Percentiles rank a stretch among this genome's conserved stretches.
phyloP scores from a whole-genome alignment of 23 red algal genomes.

The Cyanidiococcus yangmingshanensis region DNA sequence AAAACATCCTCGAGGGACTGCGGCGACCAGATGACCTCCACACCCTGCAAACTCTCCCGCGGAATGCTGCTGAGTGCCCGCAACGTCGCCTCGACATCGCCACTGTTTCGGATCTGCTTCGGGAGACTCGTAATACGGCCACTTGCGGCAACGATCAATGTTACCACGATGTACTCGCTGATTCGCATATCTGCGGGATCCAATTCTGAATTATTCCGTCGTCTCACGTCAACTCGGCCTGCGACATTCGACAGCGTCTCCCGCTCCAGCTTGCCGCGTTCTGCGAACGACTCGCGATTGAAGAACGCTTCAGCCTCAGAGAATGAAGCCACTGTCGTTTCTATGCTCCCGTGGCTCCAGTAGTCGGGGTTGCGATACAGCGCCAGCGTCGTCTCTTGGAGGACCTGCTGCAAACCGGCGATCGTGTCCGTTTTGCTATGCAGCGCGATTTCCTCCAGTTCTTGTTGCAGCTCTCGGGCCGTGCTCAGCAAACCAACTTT shows the following conservation, averaged over 20 bases:
- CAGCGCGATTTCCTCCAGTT: constrained; percentile 41
- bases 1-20: constrained; percentile 38
- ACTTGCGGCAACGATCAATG: constrained; percentile 44
- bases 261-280: constrained; percentile 45
- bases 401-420: constrained; percentile 35
- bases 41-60: constrained; percentile 40
- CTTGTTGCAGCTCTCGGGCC: constrained; percentile 39
- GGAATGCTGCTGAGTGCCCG: constrained; percentile 24
- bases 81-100: constrained; percentile 40
- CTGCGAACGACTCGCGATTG: constrained; percentile 26
- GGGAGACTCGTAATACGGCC: constrained; percentile 29
- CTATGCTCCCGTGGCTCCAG: constrained; percentile 44
- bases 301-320: constrained; percentile 32
- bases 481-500: constrained; percentile 59
- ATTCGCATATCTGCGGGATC: not conserved
- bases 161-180: constrained; percentile 59
- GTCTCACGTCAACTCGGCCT: not conserved
- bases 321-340: not conserved
- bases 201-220: not conserved
- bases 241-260: constrained; percentile 63
- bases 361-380: constrained; percentile 69
- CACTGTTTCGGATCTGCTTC: not conserved
- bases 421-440: constrained; percentile 36
- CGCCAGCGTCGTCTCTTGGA: constrained; percentile 44
- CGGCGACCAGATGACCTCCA: constrained; percentile 82